Evolutionary conservation across 495 filamentous ascomycete species (phyloP).

Genomic region (Cercophora newfieldiana): DNA sequence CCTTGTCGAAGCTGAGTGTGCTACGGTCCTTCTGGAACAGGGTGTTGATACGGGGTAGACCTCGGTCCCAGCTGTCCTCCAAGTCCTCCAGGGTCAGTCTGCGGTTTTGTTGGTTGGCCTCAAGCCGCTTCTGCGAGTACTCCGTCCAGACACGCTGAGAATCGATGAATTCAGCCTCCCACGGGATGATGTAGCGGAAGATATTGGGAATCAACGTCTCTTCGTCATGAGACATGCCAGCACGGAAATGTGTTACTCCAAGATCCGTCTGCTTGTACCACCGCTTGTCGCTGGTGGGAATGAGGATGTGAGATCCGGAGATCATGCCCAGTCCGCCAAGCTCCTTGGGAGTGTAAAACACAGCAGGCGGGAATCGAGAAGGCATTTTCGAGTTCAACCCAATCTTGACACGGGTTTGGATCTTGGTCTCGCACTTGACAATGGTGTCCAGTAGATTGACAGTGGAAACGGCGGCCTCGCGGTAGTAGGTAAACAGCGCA

Average conservation of each 20-base stretch:
- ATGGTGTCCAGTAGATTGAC: constrained; percentile 96
- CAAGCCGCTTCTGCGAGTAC: constrained; percentile 95
- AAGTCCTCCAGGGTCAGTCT: constrained; percentile 94
- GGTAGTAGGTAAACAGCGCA: constrained; percentile 99
- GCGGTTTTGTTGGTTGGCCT: constrained; percentile 97
- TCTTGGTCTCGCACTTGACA: constrained; percentile 99
- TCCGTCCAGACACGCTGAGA: constrained; percentile 99
- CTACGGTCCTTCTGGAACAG: constrained; percentile 99
- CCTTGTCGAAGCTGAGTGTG: constrained; percentile 98
- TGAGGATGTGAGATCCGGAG: constrained; percentile 96
- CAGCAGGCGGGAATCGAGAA: constrained; percentile 95
- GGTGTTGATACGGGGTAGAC: constrained; percentile 97
- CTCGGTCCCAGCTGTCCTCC: constrained; percentile 98
- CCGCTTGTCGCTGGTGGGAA: constrained; percentile 95
- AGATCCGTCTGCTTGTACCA: constrained; percentile 98
- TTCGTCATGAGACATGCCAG: constrained; percentile 98
- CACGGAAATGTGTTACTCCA: constrained; percentile 95
- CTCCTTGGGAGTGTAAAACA: constrained; percentile 99
- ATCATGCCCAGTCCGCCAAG: constrained; percentile 99
- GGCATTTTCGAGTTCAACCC: constrained; percentile 99
- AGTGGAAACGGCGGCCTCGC: constrained; percentile 96
- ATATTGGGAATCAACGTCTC: constrained; percentile 99
- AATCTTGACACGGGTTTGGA: constrained; percentile 98
- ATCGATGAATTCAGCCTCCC: constrained; percentile 99
- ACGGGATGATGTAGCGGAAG: constrained; percentile 99